phyloP scores from a whole-genome alignment of 768 basidiomycete genomes.

The Agrocybe praecox region DNA sequence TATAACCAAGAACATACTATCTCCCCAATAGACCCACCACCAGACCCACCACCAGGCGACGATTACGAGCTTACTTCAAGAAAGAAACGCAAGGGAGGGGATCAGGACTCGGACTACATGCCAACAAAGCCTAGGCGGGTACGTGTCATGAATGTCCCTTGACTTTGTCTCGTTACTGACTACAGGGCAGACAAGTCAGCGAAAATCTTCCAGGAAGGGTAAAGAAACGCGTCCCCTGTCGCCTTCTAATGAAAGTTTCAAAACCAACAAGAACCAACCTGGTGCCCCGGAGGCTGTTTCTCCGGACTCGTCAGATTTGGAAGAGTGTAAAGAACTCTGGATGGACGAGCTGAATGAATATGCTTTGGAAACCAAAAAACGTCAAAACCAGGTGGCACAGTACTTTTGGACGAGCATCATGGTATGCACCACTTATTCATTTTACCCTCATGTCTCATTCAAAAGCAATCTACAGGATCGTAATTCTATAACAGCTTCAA shows the following conservation, averaged over 20 bases:
- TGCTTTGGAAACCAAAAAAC: conserved; percentile 69
- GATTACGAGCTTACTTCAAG: conserved; percentile 25
- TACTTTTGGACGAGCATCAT: conserved; percentile 72
- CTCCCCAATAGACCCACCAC: conserved; percentile 18
- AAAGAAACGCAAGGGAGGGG: conserved; percentile 24
- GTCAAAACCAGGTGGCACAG: conserved; percentile 71
- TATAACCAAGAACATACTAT: conserved; percentile 20
- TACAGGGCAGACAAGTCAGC: conserved; percentile 22
- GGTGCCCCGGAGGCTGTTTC: conserved; percentile 30
- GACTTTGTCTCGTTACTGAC: conserved; percentile 2
- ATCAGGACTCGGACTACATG: conserved; percentile 24
- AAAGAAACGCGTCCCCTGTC: conserved; percentile 32
- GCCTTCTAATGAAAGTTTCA: conserved; percentile 24
- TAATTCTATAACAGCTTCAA: conserved; percentile 62
- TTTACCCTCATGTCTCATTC: conserved; percentile 7
- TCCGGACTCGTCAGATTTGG: conserved; percentile 74
- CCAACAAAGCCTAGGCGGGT: conserved; percentile 27
- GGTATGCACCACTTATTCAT: conserved; percentile 38
- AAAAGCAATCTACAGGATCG: conserved; percentile 56
- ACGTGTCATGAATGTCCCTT: conserved; percentile 7
- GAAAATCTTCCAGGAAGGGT: conserved; percentile 25
- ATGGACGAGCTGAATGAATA: conserved; percentile 68
- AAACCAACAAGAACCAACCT: conserved; percentile 26
- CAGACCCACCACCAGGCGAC: conserved; percentile 14
- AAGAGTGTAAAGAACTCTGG: conserved; percentile 83